Evolutionary conservation across 768 basidiomycete genomes (phyloP), one percentile per base, ranked within the genome.

Genomic region (Botryobasidium botryosum): DNA sequence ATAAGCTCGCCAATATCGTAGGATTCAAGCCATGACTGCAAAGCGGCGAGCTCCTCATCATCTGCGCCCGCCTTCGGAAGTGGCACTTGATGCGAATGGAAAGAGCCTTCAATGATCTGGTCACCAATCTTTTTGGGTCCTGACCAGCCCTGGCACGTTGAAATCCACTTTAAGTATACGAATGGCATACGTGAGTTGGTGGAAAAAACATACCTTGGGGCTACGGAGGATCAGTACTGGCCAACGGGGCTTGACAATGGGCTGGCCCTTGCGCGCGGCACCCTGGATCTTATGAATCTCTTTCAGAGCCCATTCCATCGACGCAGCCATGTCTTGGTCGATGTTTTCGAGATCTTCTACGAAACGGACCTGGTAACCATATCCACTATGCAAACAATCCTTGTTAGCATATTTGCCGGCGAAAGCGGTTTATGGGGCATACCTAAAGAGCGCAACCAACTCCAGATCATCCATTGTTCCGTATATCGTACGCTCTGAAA

Each of bases 391-490:
- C n/a, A n/a, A n/a, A n/a, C n/a, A n/a, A n/a, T n/a, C n/a, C n/a
- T n/a, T n/a, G n/a, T n/a, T n/a, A n/a, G n/a, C n/a, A n/a, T n/a
- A n/a, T n/a, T n/a, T n/a, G n/a, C n/a, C n/a, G n/a, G n/a, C n/a
- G n/a, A n/a, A n/a, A n/a, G n/a, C n/a, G n/a, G n/a, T n/a, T n/a
- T n/a, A n/a, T n/a, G n/a, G n/a, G n/a, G n/a, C n/a, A n/a, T n/a
- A n/a, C n/a, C n/a, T n/a, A 69, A 84, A 88, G 21, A 87, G 64
- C 0, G 77, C 64, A 15, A 64, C 69, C 23, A 90, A 62, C 57
- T 91, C 88, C 54, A 79, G 77, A 57, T 92, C 69, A 54, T 91
- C 87, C 85, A 91, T 88, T 18, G 78, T 78, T 32, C 87, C 88
- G 47, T 76, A 79, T 47, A 94, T 79, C 13, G 88, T 91, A 29